Evolutionary conservation across 2,329 filamentous ascomycete species (phyloP).

Genomic region (Herpotrichia juniperi): DNA sequence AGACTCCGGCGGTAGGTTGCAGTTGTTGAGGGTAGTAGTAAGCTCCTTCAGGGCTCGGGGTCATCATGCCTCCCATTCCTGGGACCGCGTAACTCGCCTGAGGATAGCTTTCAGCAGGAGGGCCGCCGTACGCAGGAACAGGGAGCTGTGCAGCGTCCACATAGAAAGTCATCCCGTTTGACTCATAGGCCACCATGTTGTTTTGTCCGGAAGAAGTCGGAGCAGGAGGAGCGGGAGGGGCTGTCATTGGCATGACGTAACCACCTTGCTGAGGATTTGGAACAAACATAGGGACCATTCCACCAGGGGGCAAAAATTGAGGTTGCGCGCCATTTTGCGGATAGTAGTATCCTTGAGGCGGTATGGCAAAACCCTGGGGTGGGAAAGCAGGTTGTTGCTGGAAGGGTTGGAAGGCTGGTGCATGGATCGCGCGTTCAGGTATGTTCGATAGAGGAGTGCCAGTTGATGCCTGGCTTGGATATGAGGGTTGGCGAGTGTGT

Average conservation of each 20-base stretch:
- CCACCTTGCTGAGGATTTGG: constrained; percentile 59
- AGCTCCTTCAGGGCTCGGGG: constrained; percentile 60
- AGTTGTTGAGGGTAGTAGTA: constrained; percentile 65
- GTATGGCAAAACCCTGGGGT: constrained; percentile 48
- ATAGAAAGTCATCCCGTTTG: constrained; percentile 96
- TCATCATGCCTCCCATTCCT: constrained; percentile 82
- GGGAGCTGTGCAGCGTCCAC: constrained; percentile 78
- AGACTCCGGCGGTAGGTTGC: constrained; percentile 53
- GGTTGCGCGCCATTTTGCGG: constrained; percentile 43
- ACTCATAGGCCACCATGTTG: constrained; percentile 78
- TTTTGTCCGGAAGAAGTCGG: constrained; percentile 48
- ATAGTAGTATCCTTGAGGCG: constrained; percentile 68
- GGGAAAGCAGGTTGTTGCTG: constrained; percentile 59
- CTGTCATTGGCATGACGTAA: constrained; percentile 48
- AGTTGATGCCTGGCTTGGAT: constrained; percentile 71
- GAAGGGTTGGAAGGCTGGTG: constrained; percentile 80
- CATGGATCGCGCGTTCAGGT: constrained; percentile 89
- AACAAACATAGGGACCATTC: constrained; percentile 62
- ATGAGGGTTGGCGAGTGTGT: constrained; percentile 72
- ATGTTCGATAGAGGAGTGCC: constrained; percentile 90
- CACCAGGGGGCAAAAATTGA: constrained; percentile 53
- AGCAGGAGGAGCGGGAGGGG: constrained; percentile 39
- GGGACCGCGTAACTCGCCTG: constrained; percentile 60
- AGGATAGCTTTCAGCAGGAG: constrained; percentile 53
- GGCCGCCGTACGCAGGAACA: constrained; percentile 23